Evolutionary conservation across 768 basidiomycete genomes (phyloP), one percentile per base, ranked within the genome.

Genomic region (Kwoniella mangroviensis): DNA sequence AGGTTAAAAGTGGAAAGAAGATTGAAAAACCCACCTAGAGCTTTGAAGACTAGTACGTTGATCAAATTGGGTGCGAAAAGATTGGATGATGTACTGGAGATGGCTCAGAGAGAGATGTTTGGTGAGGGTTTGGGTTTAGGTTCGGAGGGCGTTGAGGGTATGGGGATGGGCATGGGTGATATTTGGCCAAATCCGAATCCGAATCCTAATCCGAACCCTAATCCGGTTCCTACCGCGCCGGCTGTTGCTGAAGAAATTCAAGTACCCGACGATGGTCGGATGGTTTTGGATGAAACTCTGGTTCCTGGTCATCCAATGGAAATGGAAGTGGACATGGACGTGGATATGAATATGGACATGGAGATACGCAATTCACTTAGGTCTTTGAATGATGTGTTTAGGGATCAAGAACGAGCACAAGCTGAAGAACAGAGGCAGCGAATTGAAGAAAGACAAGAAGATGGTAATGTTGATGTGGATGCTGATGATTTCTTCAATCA

Each of bases 171-270:
- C 12, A 45, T 63, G 10, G 59, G 59, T 22, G 42, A 68, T 53
- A 45, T 52, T 41, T 68, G 67, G 67, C 59, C 67, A 24, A 68
- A 59, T 66, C 65, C 65, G 3, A 66, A 55, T 56, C 53, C 63
- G 0, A 6, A n/a, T 15, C 43, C 61, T 21, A 49, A 45, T 61
- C 42, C 60, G 5, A 17, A n/a, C 21, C 2, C 60, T 5, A 53
- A 45, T 24, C 26, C 49, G 26, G 26, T 26, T 26, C 34, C 34
- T 34, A 3, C 34, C 4, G 34, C 34, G 3, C 34, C 3, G 34
- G 34, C 4, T 34, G 34, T 34, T 34, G 34, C 34, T 34, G 34
- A 34, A 34, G 34, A 34, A 1, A 34, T 34, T 34, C 34, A 34
- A 34, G 4, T 34, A 4, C 34, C 3, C 4, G 34, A 34, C 4